Evolutionary conservation across 208 protist genomes (phyloP).

Genomic region (Acanthamoeba sp.): DNA sequence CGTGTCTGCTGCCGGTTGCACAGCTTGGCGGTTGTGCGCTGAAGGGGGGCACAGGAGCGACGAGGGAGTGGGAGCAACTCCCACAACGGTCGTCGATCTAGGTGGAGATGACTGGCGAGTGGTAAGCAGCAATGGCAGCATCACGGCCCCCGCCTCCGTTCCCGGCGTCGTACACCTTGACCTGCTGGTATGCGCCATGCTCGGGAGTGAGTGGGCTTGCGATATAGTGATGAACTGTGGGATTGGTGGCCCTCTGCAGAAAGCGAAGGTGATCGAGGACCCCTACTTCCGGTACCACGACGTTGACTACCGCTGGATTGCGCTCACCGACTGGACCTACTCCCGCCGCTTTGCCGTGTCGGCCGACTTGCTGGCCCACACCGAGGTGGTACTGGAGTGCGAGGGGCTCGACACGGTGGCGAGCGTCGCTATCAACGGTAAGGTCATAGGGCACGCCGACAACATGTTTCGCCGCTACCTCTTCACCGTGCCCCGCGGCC

Average conservation of each 20-base stretch:
- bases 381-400: slow-evolving; percentile 8
- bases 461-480: slow-evolving; percentile 60
- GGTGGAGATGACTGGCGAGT: background rate
- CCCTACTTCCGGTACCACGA: slow-evolving; percentile 62
- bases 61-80: background rate
- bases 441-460: background rate
- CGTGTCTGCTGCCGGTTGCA: background rate
- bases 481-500: slow-evolving; percentile 22
- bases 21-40: too few relatives aligned
- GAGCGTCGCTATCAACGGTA: slow-evolving; percentile 40
- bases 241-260: background rate
- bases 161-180: slow-evolving; percentile 6
- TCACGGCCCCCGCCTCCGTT: background rate
- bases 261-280: slow-evolving; percentile 3
- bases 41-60: background rate
- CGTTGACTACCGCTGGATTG: slow-evolving; percentile 69
- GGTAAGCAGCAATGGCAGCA: background rate
- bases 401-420: slow-evolving; percentile 76
- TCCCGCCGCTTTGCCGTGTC: slow-evolving; percentile 1
- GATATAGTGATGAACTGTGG: background rate
- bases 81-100: background rate
- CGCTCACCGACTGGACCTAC: slow-evolving; percentile 71
- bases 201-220: background rate
- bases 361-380: background rate
- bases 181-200: background rate